A percentile compares a stretch with the other conserved stretches of the same genome.
These are phyloP conservation scores for Sabuloglossum arenarium DNA, from an alignment of 495 filamentous ascomycete species.

Conservation along the genomic window DNA sequence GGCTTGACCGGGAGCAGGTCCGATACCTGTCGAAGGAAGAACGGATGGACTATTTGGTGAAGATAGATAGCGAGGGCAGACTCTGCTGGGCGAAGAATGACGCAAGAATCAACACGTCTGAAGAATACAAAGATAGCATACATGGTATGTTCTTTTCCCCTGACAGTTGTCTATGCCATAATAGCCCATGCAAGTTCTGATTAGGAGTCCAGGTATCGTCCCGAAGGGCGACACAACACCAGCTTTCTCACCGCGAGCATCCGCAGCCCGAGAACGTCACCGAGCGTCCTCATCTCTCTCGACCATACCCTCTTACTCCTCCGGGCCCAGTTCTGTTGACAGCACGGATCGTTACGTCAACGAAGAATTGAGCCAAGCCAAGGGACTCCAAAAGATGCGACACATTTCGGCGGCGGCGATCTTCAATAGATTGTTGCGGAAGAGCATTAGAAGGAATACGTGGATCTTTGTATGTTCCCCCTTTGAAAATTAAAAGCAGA, in stretches of 20 bases:
- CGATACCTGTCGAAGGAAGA: conserved; percentile 57
- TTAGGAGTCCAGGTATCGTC: conserved; percentile 29
- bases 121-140: conserved; percentile 57
- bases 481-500: neutral
- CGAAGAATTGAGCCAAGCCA: conserved; percentile 29
- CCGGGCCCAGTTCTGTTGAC: conserved; percentile 15
- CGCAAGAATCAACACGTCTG: conserved; percentile 49
- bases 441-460: conserved; percentile 50
- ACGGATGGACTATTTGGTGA: conserved; percentile 48
- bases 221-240: conserved; percentile 37
- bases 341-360: conserved; percentile 24
- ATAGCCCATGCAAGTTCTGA: neutral
- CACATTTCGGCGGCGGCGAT: conserved; percentile 48
- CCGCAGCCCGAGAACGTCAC: neutral
- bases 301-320: conserved; percentile 6
- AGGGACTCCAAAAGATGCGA: conserved; percentile 38
- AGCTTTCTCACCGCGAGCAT: conserved; percentile 13
- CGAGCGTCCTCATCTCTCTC: conserved; percentile 6
- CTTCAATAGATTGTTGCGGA: conserved; percentile 49
- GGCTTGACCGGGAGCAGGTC: conserved; percentile 46
- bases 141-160: conserved; percentile 50
- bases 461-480: conserved; percentile 55
- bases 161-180: conserved; percentile 34
- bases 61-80: conserved; percentile 41
- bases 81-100: conserved; percentile 69